phyloP scores from a whole-genome alignment of 768 basidiomycete genomes.

The Lactifluus volemus region DNA sequence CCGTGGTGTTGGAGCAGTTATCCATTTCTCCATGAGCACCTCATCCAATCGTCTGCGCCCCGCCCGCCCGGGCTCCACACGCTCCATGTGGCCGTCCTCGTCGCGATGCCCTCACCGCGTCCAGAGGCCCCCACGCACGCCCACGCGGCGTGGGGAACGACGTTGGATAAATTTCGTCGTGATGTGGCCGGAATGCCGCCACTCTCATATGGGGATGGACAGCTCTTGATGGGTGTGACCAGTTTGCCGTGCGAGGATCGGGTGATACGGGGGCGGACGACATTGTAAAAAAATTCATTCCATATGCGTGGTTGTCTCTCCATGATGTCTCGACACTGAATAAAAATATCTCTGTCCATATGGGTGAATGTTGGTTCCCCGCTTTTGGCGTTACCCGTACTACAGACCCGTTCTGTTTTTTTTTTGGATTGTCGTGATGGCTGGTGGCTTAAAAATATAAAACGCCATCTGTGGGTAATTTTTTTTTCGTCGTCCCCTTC shows the following conservation, averaged over 20 bases:
- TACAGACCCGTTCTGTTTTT: too few species aligned
- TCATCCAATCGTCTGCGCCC: neutral
- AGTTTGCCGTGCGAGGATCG: neutral
- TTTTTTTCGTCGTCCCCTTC: too few species aligned
- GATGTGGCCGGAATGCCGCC: neutral
- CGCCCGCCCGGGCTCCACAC: neutral
- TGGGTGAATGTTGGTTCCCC: too few species aligned
- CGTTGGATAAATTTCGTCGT: neutral
- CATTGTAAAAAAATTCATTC: too few species aligned
- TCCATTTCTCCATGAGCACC: neutral
- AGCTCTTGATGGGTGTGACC: conserved; percentile 5
- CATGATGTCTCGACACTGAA: neutral
- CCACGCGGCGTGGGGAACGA: neutral
- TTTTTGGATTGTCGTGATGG: too few species aligned
- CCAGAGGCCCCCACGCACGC: neutral
- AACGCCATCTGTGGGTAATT: too few species aligned
- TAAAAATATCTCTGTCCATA: too few species aligned
- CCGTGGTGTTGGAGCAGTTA: neutral
- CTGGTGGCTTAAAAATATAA: neutral
- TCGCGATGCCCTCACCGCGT: conserved; percentile 14
- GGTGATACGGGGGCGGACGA: neutral
- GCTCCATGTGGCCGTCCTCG: conserved; percentile 13
- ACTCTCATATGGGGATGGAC: neutral
- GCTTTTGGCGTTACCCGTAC: too few species aligned
- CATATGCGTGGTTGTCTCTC: too few species aligned